Percentiles rank a stretch among this genome's conserved stretches.
Conservation (phyloP, 2,329 filamentous ascomycete species). For the Dothistroma pini region DNA sequence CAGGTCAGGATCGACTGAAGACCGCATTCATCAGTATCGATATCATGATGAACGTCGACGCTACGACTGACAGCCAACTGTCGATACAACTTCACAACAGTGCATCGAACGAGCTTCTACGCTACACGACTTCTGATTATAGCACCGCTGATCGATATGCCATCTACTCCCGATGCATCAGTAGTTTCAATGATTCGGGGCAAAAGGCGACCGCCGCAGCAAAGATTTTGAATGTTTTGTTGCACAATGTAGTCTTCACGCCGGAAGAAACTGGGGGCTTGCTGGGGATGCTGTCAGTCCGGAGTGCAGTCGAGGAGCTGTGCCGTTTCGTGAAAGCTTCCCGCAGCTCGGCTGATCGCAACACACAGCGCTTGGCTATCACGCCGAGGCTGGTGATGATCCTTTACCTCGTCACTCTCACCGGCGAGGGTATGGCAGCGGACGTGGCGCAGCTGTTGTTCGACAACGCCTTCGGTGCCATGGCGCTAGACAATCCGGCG, state of each 20-base stretch:
- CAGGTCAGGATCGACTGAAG: constrained; percentile 13
- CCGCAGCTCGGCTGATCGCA: constrained; percentile 19
- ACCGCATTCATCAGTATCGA: constrained; percentile 29
- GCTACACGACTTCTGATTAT: constrained; percentile 16
- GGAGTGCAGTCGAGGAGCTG: constrained; percentile 38
- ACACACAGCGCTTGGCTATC: constrained; percentile 1
- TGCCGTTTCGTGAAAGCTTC: constrained; percentile 32
- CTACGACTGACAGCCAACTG: constrained; percentile 5
- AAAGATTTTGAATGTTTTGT: constrained; percentile 24
- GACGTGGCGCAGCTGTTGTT: constrained; percentile 15
- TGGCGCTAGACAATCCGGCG: constrained; percentile 21
- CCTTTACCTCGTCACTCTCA: constrained; percentile 37
- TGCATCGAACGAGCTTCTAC: constrained; percentile 20
- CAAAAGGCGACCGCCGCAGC: constrained; percentile 24
- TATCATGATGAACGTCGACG: constrained; percentile 23
- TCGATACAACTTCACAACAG: constrained; percentile 17
- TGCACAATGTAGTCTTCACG: constrained; percentile 7
- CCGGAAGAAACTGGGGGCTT: constrained; percentile 19
- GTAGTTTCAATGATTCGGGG: constrained; percentile 17
- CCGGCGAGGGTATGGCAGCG: constrained; percentile 6
- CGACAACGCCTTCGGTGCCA: constrained; percentile 16
- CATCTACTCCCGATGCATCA: constrained; percentile 25
- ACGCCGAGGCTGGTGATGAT: constrained; percentile 56
- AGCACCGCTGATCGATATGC: constrained; percentile 19
- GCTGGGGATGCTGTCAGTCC: constrained; percentile 22